A percentile compares a stretch with the other conserved stretches of the same genome.
Evolutionary conservation across 164 flowering plant genomes (phyloP).

Genomic region (Aristolochia californica): DNA sequence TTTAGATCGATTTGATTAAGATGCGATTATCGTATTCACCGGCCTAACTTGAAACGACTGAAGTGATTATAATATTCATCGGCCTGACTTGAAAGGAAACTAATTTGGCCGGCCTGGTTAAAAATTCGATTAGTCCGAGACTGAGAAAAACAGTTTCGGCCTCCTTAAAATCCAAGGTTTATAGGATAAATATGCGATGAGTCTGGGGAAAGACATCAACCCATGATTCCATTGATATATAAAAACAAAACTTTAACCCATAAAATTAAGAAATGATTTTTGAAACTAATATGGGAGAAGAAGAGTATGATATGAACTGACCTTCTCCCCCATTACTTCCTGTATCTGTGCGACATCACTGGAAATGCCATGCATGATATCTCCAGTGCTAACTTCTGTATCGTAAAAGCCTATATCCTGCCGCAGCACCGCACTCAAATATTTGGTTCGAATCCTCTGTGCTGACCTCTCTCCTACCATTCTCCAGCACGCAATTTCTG

Average conservation of each 20-base stretch:
- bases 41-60: neutral
- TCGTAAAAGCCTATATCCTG: conserved; percentile 69
- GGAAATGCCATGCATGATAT: conserved; percentile 67
- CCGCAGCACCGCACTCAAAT: conserved; percentile 48
- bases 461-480: conserved; percentile 67
- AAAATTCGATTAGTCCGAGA: too few relatives aligned
- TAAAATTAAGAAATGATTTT: too few relatives aligned
- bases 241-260: too few relatives aligned
- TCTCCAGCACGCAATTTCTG: conserved; percentile 80
- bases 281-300: too few relatives aligned
- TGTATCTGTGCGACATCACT: conserved; percentile 76
- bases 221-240: too few relatives aligned
- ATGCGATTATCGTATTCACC: neutral
- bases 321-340: conserved; percentile 86
- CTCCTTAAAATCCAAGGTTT: too few relatives aligned
- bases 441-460: conserved; percentile 47
- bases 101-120: too few relatives aligned
- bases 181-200: too few relatives aligned
- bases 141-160: too few relatives aligned
- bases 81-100: neutral
- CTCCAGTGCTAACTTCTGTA: conserved; percentile 50
- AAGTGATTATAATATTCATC: neutral
- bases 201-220: too few relatives aligned
- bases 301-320: conserved; percentile 5
- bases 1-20: too few relatives aligned